Conservation (phyloP, 2,329 filamentous ascomycete genomes). For the Fusarium papillatum region DNA sequence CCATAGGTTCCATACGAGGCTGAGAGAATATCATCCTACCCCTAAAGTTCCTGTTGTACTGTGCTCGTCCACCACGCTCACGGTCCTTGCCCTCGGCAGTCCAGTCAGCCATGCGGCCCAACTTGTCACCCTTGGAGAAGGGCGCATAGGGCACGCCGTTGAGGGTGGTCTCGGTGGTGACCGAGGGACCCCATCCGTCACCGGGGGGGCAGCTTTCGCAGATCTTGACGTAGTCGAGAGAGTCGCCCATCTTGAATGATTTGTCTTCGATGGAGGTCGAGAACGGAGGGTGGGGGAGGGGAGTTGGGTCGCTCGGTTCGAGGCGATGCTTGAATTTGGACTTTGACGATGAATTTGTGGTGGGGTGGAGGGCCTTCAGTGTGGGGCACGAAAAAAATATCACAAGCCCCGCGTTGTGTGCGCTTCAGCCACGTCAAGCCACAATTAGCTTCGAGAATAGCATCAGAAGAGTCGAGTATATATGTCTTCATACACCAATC, state of each 20-base stretch:
- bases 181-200: constrained; percentile 89
- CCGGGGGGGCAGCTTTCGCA: constrained; percentile 80
- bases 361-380: constrained; percentile 51
- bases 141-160: constrained; percentile 97
- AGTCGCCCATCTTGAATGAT: constrained; percentile 61
- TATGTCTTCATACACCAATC: neutral
- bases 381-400: constrained; percentile 47
- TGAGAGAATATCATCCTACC: constrained; percentile 64
- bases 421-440: constrained; percentile 42
- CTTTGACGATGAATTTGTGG: constrained; percentile 56
- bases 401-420: constrained; percentile 47
- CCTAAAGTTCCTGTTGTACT: constrained; percentile 95
- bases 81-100: constrained; percentile 91
- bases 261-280: constrained; percentile 26
- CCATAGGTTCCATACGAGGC: constrained; percentile 9
- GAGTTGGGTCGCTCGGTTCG: constrained; percentile 41
- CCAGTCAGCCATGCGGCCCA: constrained; percentile 99
- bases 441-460: constrained; percentile 13
- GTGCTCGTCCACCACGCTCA: constrained; percentile 82
- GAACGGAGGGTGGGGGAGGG: constrained; percentile 30
- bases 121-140: constrained; percentile 98
- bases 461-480: neutral
- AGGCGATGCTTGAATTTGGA: constrained; percentile 50
- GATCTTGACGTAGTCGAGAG: constrained; percentile 71
- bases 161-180: constrained; percentile 88